Evolutionary conservation across 2,329 filamentous ascomycete genomes (phyloP).

Genomic region (Cladophialophora exuberans): DNA sequence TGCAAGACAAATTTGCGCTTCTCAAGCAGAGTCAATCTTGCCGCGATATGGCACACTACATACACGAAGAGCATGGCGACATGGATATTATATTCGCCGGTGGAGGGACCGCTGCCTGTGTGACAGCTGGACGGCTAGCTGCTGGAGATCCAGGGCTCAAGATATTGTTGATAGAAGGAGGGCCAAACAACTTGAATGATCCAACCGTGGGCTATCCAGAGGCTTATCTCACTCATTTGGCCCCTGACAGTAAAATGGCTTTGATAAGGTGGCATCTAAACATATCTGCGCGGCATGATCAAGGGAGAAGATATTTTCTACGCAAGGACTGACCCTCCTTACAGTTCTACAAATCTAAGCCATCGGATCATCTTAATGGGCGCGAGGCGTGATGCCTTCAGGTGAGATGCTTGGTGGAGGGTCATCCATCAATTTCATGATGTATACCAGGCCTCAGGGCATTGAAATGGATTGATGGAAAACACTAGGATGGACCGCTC

Average conservation of each 20-base stretch:
- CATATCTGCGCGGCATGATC: no score
- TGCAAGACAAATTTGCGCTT: no score
- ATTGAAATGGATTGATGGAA: conserved; percentile 54
- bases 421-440: conserved; percentile 63
- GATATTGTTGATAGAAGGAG: conserved; percentile 58
- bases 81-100: conserved; percentile 1
- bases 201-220: conserved; percentile 55
- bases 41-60: neutral
- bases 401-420: conserved; percentile 63
- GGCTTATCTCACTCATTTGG: conserved; percentile 52
- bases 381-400: conserved; percentile 44
- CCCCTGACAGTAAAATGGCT: conserved; percentile 47
- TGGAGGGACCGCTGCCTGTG: conserved; percentile 54
- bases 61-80: neutral
- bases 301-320: no score
- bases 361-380: conserved; percentile 40
- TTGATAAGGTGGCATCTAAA: no score
- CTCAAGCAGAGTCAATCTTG: no score
- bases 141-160: conserved; percentile 53
- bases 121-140: conserved; percentile 56
- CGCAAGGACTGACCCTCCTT: neutral
- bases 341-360: conserved; percentile 56
- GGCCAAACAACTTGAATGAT: conserved; percentile 56
- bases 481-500: conserved; percentile 31
- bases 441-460: conserved; percentile 45